Evolutionary conservation across 768 basidiomycete species (phyloP).

Genomic region (Strobilomyces dryophilus): DNA sequence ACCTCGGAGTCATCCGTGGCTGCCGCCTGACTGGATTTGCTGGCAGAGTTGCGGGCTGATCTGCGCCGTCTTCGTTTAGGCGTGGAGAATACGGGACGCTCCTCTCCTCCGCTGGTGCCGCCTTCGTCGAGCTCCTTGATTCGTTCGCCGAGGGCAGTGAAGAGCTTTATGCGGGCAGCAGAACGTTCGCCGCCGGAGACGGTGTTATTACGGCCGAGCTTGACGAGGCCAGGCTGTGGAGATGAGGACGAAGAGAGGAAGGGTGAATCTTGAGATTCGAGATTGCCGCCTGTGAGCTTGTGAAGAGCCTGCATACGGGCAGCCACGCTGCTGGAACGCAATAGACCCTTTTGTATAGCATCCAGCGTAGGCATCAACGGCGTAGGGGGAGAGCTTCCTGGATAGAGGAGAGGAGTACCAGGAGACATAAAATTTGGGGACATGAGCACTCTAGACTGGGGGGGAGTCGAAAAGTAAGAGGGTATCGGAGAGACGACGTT

Average conservation of each 20-base stretch:
- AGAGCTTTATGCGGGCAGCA: constrained; percentile 65
- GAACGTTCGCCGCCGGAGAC: constrained; percentile 77
- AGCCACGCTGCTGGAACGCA: constrained; percentile 88
- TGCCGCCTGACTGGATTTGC: constrained; percentile 36
- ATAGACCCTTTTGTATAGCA: constrained; percentile 71
- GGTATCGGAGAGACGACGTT: constrained; percentile 50
- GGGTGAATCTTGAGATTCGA: constrained; percentile 52
- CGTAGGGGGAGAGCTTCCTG: constrained; percentile 57
- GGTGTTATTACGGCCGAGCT: constrained; percentile 69
- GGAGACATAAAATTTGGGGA: constrained; percentile 50
- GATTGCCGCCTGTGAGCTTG: constrained; percentile 73
- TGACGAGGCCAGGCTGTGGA: constrained; percentile 43
- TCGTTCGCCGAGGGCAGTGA: constrained; percentile 57
- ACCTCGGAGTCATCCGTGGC: constrained; percentile 46
- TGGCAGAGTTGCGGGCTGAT: constrained; percentile 38
- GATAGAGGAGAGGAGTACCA: constrained; percentile 55
- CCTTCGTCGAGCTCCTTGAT: constrained; percentile 61
- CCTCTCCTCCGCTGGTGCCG: constrained; percentile 58
- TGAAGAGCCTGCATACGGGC: constrained; percentile 77
- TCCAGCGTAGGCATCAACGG: constrained; percentile 74
- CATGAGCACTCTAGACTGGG: constrained; percentile 36
- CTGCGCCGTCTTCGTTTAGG: constrained; percentile 59
- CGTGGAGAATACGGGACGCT: constrained; percentile 35
- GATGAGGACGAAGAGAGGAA: constrained; percentile 50
- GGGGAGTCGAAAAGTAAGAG: constrained; percentile 47